Percentiles rank a stretch among this genome's conserved stretches.
Conservation (phyloP, 345 rosid genomes). For the Punica granatum region DNA sequence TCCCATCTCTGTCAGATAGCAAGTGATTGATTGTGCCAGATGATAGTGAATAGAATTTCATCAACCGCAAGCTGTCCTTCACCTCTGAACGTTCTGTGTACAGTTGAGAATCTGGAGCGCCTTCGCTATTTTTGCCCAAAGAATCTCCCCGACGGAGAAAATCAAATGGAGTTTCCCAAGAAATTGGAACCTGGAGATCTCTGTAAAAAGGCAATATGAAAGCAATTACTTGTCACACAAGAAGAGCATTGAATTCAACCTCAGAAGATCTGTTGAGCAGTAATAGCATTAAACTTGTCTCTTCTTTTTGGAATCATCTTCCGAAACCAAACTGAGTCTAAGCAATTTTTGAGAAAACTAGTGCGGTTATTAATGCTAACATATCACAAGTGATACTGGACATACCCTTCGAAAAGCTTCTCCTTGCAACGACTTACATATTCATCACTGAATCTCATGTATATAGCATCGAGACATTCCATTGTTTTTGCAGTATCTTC, state of each 20-base stretch:
- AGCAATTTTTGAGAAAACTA: too few relatives aligned
- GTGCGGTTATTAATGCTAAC: too few relatives aligned
- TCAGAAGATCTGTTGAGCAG: not conserved
- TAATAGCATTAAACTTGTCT: too few relatives aligned
- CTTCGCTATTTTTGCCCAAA: slow-evolving; percentile 9
- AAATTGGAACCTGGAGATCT: slow-evolving; percentile 38
- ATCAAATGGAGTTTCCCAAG: slow-evolving; percentile 27
- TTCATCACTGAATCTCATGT: slow-evolving; percentile 27
- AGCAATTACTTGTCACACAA: not conserved
- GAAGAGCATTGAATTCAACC: not conserved
- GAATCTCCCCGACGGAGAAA: slow-evolving; percentile 17
- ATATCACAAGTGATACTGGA: not conserved
- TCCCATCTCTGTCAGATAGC: slow-evolving; percentile 34
- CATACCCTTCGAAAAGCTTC: slow-evolving; percentile 48
- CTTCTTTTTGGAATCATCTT: too few relatives aligned
- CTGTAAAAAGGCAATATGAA: slow-evolving; percentile 13
- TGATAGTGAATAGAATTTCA: slow-evolving; percentile 51
- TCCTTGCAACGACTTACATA: slow-evolving; percentile 34
- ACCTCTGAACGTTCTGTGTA: slow-evolving; percentile 37
- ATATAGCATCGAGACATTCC: slow-evolving; percentile 34
- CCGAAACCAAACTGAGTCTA: too few relatives aligned
- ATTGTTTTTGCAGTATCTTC: slow-evolving; percentile 31
- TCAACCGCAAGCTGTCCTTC: slow-evolving; percentile 36
- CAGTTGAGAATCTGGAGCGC: slow-evolving; percentile 12
- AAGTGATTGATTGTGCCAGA: slow-evolving; percentile 24